Conservation (phyloP, 2,329 filamentous ascomycete species). For the Rutstroemia sp. region DNA sequence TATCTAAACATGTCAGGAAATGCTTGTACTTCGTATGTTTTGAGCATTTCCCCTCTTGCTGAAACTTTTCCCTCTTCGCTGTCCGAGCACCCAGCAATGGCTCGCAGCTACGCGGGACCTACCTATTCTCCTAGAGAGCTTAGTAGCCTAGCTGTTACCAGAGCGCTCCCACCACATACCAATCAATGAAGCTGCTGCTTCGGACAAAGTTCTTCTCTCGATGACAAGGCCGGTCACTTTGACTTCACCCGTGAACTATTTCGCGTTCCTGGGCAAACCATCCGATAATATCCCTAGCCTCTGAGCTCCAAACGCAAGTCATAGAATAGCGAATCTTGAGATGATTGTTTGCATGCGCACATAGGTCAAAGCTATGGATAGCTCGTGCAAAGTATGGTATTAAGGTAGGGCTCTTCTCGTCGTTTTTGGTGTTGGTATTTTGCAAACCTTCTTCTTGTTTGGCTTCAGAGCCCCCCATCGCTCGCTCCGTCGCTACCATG, state of each 20-base stretch:
- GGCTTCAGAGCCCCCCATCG: not conserved
- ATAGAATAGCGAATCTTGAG: not conserved
- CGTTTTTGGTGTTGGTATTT: too few relatives aligned
- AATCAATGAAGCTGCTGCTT: not conserved
- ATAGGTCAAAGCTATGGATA: not conserved
- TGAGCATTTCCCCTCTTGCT: not conserved
- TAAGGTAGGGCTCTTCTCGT: not conserved
- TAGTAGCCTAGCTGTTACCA: too few relatives aligned
- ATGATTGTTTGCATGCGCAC: not conserved
- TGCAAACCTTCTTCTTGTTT: not conserved
- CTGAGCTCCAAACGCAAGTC: not conserved
- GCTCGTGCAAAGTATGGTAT: not conserved
- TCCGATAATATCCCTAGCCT: not conserved
- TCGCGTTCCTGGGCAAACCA: not conserved
- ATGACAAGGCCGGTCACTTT: not conserved
- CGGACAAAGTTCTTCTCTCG: not conserved
- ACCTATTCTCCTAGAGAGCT: not conserved
- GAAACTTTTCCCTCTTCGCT: not conserved
- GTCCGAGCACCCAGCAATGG: not conserved
- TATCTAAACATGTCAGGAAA: too few relatives aligned
- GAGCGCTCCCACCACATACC: too few relatives aligned
- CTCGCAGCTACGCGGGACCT: not conserved
- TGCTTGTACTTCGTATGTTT: not conserved
- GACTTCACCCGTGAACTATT: not conserved
- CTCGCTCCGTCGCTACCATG: not conserved